Base-by-base conservation (phyloP, 2,329 filamentous ascomycete species). In the Neocucurbitaria cava region DNA sequence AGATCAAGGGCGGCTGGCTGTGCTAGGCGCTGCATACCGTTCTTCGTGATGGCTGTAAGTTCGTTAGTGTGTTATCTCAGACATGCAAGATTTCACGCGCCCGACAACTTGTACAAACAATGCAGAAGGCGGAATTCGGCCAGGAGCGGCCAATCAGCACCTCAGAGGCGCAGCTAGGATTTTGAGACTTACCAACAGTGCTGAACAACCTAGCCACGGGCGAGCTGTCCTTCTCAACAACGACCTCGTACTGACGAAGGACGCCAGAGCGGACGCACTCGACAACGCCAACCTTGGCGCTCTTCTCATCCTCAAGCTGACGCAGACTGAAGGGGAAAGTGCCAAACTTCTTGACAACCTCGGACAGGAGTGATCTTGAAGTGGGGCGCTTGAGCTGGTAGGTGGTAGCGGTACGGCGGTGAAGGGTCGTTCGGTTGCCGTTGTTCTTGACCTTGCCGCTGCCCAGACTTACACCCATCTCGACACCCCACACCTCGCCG, bases 281-380 rank as follows among this genome's bases (percentile, higher is more conserved):
- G 54, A 98, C 90, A 54, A 98, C 90, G 73, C 95, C 95, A 80
- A 95, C 89, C 89, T 98, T 90, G 56, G 92, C 95, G 64, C 93
- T 88, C 73, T 94, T 89, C 85, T 99, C 95, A 71, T 98, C 94
- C 61, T 97, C 94, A 59, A 99, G 86, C 82, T 99, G 95, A 74
- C 95, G 87, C 82, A 98, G 84, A 80, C 91, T 96, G 87, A 99
- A 99, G 69, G 95, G 95, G 85, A 99, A 99, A 59, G 87, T 92
- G 64, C 94, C 93, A 74, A 98, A 99, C 82, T 94, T 97, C 87
- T 94, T 96, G 77, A 96, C 89, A 58, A 96, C 89, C 81, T 98
- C 95, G 42, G 93, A 96, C 48, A 98, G 84, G 45, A 94, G 89
- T 79, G 96, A 91, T 75, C 94, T 88, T 47, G 94, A 97, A 64